Conservation (phyloP, 164 flowering plant genomes). For the Stephania yunnanensis region DNA sequence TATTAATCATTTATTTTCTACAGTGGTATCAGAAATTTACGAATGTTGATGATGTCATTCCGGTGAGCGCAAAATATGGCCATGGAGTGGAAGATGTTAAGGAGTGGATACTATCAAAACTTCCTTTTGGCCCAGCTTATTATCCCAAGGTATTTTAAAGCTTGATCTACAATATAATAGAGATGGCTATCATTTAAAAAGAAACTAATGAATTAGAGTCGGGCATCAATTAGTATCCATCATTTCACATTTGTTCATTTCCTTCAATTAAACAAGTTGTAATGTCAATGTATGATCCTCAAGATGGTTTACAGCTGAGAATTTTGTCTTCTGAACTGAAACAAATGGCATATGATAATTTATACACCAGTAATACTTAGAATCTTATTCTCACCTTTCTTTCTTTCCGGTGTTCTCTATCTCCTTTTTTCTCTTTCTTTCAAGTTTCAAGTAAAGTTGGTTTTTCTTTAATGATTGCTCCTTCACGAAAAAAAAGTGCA, state of each 20-base stretch:
- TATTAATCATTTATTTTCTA: constrained; percentile 13
- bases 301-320: not conserved
- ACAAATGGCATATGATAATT: no score
- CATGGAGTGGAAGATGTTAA: constrained; percentile 93
- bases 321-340: no score
- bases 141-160: constrained; percentile 67
- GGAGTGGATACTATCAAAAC: constrained; percentile 91
- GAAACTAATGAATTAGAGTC: not conserved
- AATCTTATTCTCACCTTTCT: no score
- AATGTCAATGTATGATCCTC: not conserved
- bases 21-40: constrained; percentile 98
- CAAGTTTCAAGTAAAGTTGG: not conserved
- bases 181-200: not conserved
- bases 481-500: no score
- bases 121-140: constrained; percentile 87
- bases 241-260: not conserved
- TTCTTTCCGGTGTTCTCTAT: no score
- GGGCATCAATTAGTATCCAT: not conserved
- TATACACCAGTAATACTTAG: no score
- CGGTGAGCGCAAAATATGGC: constrained; percentile 95
- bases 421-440: not conserved
- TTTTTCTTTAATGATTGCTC: no score
- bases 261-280: not conserved
- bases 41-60: constrained; percentile 89
- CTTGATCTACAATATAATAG: not conserved